These are phyloP conservation scores for Blastomyces emzantsi DNA, from an alignment of 2,329 filamentous ascomycete species.

Conservation along the genomic window DNA sequence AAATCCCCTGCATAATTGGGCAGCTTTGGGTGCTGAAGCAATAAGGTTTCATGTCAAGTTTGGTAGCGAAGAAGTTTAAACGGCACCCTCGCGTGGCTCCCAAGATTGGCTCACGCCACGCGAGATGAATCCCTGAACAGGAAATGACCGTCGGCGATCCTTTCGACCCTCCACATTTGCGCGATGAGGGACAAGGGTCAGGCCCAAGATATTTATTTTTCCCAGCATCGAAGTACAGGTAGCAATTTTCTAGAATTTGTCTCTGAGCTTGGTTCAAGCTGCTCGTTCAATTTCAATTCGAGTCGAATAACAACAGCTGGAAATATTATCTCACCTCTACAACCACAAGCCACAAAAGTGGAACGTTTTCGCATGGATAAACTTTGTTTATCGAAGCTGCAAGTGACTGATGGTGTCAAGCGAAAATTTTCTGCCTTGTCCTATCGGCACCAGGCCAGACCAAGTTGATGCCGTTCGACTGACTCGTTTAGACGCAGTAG, in stretches of 20 bases:
- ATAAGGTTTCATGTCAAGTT: too few relatives aligned
- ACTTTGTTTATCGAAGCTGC: not conserved
- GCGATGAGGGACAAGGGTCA: too few relatives aligned
- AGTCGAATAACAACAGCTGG: not conserved
- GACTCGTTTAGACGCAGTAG: not conserved
- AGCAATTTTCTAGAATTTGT: not conserved
- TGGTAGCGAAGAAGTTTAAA: too few relatives aligned
- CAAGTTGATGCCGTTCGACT: not conserved
- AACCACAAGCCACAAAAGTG: too few relatives aligned
- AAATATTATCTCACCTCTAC: not conserved
- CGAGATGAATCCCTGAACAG: not conserved
- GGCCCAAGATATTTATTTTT: too few relatives aligned
- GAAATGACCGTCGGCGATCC: not conserved
- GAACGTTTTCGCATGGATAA: too few relatives aligned
- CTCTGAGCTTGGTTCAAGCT: not conserved
- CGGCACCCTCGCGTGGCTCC: not conserved
- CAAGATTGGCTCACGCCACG: not conserved
- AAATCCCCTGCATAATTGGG: too few relatives aligned
- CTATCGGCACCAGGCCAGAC: not conserved
- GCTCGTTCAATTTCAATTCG: not conserved
- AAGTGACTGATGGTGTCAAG: not conserved
- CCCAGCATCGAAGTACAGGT: not conserved
- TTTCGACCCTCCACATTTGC: not conserved
- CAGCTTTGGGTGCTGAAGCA: too few relatives aligned
- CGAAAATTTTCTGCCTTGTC: not conserved